Evolutionary conservation across 2,329 filamentous ascomycete species (phyloP).

Genomic region (Sphaerostilbella broomeana): DNA sequence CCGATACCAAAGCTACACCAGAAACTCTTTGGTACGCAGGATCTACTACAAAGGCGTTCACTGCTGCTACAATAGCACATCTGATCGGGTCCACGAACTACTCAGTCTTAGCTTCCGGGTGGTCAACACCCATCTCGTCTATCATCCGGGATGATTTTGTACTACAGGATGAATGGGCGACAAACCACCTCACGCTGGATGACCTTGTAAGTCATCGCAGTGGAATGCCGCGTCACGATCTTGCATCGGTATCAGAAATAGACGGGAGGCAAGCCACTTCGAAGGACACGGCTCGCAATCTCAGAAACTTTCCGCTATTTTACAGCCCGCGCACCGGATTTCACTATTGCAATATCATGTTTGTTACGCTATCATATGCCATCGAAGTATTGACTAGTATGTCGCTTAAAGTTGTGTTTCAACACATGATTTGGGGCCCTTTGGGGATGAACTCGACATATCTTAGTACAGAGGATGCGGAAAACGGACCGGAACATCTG

Average conservation of each 20-base stretch:
- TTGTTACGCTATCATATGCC: slow-evolving; percentile 35
- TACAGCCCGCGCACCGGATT: slow-evolving; percentile 38
- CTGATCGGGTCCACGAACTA: slow-evolving; percentile 39
- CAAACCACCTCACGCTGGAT: slow-evolving; percentile 44
- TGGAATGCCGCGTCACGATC: slow-evolving; percentile 41
- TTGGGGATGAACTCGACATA: slow-evolving; percentile 41
- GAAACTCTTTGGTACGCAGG: slow-evolving; percentile 50
- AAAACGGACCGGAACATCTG: slow-evolving; percentile 24
- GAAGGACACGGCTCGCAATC: slow-evolving; percentile 32
- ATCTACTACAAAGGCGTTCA: slow-evolving; percentile 51
- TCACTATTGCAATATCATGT: slow-evolving; percentile 48
- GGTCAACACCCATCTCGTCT: slow-evolving; percentile 39
- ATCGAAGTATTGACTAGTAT: slow-evolving; percentile 35
- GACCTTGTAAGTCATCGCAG: slow-evolving; percentile 48
- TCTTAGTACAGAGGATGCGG: slow-evolving; percentile 23
- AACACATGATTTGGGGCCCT: slow-evolving; percentile 36
- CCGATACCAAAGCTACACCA: slow-evolving; percentile 34
- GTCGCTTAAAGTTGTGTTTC: slow-evolving; percentile 34
- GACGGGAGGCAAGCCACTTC: slow-evolving; percentile 26
- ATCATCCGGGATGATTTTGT: slow-evolving; percentile 48
- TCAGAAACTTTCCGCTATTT: slow-evolving; percentile 40
- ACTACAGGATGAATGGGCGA: slow-evolving; percentile 38
- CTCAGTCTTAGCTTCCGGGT: slow-evolving; percentile 29
- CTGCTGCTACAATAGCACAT: slow-evolving; percentile 40
- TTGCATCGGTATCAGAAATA: slow-evolving; percentile 16